phyloP scores from a whole-genome alignment of 306 rosid genomes.

The Quercus agrifolia region DNA sequence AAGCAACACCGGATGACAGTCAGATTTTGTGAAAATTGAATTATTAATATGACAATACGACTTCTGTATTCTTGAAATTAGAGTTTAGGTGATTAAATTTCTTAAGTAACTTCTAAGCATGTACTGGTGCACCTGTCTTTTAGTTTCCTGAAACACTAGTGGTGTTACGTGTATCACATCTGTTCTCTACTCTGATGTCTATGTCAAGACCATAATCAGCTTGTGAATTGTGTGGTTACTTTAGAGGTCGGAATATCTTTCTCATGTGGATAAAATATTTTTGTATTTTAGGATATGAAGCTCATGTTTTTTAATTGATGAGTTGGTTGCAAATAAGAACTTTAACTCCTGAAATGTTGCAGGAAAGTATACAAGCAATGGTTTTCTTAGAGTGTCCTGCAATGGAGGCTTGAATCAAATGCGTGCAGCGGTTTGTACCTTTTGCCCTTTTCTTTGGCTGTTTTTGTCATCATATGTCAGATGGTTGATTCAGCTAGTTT shows the following conservation, averaged over 20 bases:
- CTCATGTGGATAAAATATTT: neutral
- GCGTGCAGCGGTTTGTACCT: slow-evolving; percentile 94
- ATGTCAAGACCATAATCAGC: neutral
- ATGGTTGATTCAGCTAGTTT: slow-evolving; percentile 28
- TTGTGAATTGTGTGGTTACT: neutral
- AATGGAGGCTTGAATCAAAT: slow-evolving; percentile 99
- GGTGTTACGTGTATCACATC: neutral
- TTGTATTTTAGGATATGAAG: neutral
- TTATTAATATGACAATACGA: no score
- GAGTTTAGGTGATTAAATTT: neutral
- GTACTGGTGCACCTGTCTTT: neutral
- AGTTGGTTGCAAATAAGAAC: neutral
- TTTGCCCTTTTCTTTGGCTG: slow-evolving; percentile 10
- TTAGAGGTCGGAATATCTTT: neutral
- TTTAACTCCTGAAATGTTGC: slow-evolving; percentile 35
- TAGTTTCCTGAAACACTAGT: neutral
- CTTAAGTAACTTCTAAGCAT: neutral
- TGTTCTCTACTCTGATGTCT: neutral
- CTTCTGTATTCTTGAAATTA: neutral
- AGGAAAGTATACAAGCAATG: slow-evolving; percentile 97
- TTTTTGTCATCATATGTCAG: slow-evolving; percentile 7
- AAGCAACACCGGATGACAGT: no score
- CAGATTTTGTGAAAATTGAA: no score
- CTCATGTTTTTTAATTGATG: neutral
- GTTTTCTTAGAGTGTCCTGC: slow-evolving; percentile 95